Evolutionary conservation across 2,329 filamentous ascomycete species (phyloP).

Genomic region (Cladosporium sphaerospermum): DNA sequence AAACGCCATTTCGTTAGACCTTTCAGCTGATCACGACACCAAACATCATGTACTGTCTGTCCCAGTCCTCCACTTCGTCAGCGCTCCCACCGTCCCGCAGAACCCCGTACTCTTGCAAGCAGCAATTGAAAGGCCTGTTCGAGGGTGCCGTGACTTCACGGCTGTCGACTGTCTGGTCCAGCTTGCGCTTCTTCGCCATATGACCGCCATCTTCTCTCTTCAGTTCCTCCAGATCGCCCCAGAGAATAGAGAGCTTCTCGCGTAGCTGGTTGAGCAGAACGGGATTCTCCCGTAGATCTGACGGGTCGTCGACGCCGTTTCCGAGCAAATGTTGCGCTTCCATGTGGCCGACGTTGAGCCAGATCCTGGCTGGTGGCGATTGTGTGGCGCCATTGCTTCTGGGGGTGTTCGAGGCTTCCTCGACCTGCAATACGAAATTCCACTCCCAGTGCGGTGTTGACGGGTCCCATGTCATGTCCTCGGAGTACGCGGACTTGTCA

Average conservation of each 20-base stretch:
- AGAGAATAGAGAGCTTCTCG: constrained; percentile 69
- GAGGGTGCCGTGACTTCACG: constrained; percentile 17
- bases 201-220: constrained; percentile 37
- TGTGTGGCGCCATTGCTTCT: neutral
- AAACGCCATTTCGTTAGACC: neutral
- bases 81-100: neutral
- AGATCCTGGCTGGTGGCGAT: constrained; percentile 43
- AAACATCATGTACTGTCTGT: constrained; percentile 9
- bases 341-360: constrained; percentile 60
- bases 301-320: constrained; percentile 46
- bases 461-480: constrained; percentile 10
- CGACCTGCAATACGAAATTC: constrained; percentile 72
- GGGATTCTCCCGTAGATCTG: constrained; percentile 54
- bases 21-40: constrained; percentile 5
- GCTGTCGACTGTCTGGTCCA: neutral
- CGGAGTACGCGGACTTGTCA: constrained; percentile 31
- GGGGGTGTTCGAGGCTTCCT: neutral
- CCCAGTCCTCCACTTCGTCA: constrained; percentile 4
- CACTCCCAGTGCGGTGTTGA: constrained; percentile 61
- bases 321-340: constrained; percentile 53
- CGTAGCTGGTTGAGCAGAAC: constrained; percentile 49
- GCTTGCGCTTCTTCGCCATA: neutral
- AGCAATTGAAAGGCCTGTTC: constrained; percentile 42
- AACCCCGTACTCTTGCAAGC: constrained; percentile 39
- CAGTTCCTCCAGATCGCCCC: constrained; percentile 77